Evolutionary conservation across 331 rosid species (phyloP), one percentile per base, ranked within the genome.

Genomic region (Prunus yedoensis): DNA sequence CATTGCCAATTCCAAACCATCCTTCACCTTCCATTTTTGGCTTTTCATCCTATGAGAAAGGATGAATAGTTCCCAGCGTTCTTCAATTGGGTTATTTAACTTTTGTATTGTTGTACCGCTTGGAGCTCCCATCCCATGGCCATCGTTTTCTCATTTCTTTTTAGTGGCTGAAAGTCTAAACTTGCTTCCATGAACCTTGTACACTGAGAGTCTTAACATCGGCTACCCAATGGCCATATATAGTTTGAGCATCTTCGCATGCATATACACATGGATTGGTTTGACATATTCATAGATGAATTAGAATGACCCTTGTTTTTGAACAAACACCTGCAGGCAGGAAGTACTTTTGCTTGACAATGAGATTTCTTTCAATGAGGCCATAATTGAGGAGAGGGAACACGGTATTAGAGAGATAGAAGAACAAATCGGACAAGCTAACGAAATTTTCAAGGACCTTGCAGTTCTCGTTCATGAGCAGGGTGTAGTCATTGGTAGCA

Each of bases 301-400:
- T 72, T 23, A 47, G 45, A 69, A 63, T 63, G 79, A 28, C 38
- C 58, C 45, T 30, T 52, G 5, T 74, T 77, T 43, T 81, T 79
- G 45, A 79, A 73, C 79, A 41, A 45, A 74, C 80, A 73, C 77
- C 25, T 81, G 75, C 87, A 91, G 97, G 91, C 91, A 89, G 81
- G 94, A 86, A 80, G 73, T 89, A 75, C 72, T 62, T 68, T 70
- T 86, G 23, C 83, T 86, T 71, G 95, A 86, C 70, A 91, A 86
- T 70, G 95, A 88, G 77, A 79, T 89, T 25, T 83, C 91, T 41
- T 91, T 91, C 89, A 91, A 91, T 63, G 97, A 91, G 53, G 93
- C 97, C 66, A 85, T 91, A 72, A 89, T 91, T 86, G 97, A 89
- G n/a, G 97, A 91, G 85, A 89, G 97, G 81, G 97, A 91, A 15